Evolutionary conservation across 208 protist genomes (phyloP), one percentile per base, ranked within the genome.

Genomic region (Blechomonas ayalai): DNA sequence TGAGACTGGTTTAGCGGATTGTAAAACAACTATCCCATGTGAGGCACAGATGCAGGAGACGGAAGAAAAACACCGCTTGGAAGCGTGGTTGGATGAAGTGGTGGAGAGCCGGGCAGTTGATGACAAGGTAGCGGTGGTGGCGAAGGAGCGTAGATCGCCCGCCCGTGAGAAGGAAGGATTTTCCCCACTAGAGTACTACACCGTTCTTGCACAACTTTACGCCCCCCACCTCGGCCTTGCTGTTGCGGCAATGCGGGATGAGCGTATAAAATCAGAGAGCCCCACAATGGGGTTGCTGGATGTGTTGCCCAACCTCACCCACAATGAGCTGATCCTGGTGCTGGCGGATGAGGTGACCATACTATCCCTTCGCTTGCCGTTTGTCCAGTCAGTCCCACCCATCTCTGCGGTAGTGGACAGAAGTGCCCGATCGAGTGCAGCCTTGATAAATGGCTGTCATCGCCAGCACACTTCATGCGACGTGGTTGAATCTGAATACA

Each of bases 71-170:
- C 9, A 42, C 31, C 34, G 10, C 7, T 28, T 80, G 44, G 56
- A 74, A 24, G 53, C 40, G 4, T 82, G 74, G 74, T 55, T 82
- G 27, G 65, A 75, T 25, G 65, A 67, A 13, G 35, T 74, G 32
- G 25, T 33, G 13, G 1, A 6, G 26, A n/a, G n/a, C n/a, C n/a
- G n/a, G n/a, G n/a, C n/a, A n/a, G n/a, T n/a, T n/a, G n/a, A n/a
- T n/a, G n/a, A n/a, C n/a, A n/a, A n/a, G n/a, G n/a, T n/a, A n/a
- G n/a, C n/a, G n/a, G n/a, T n/a, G n/a, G n/a, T n/a, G n/a, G n/a
- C n/a, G n/a, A n/a, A n/a, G n/a, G n/a, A n/a, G n/a, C n/a, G 8
- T 24, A 3, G 18, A 13, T 24, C 20, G 35, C 0, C 25, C 16
- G 25, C 9, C 26, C 2, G 41, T 10, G 18, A 16, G 23, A 25